These are phyloP conservation scores for Silene uniflora DNA, from an alignment of 148 eudicot genomes.

Conservation along the genomic window DNA sequence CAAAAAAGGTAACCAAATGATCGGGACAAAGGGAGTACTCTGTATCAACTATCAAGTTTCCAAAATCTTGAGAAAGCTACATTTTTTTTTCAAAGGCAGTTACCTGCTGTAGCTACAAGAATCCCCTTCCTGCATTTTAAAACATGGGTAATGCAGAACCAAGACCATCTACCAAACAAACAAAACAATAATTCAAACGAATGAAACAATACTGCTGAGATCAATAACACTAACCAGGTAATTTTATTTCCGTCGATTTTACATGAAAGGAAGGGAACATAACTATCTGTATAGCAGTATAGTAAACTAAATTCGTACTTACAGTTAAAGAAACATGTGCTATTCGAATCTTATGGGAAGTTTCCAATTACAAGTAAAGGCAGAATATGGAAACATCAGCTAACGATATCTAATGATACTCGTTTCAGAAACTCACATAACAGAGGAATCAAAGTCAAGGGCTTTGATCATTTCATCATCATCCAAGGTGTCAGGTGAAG, in stretches of 20 bases:
- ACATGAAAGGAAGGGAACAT: constrained; percentile 1
- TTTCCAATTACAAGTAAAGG: constrained; percentile 24
- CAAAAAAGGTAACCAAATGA: too few species aligned
- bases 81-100: neutral
- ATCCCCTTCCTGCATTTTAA: too few species aligned
- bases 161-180: neutral
- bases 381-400: constrained; percentile 14
- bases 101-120: neutral
- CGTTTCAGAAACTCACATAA: constrained; percentile 28
- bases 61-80: neutral
- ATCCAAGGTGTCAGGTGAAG: constrained; percentile 25
- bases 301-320: constrained; percentile 23
- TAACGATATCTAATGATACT: constrained; percentile 7
- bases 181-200: neutral
- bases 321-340: constrained; percentile 19
- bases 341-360: constrained; percentile 15
- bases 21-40: too few species aligned
- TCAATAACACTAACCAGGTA: constrained; percentile 13
- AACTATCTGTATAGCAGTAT: constrained; percentile 8
- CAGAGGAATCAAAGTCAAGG: constrained; percentile 41
- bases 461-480: constrained; percentile 46
- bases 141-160: neutral
- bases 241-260: constrained; percentile 20
- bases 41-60: neutral
- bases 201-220: neutral